Conservation (phyloP, 495 filamentous ascomycete species). For the Hypoxylon lenormandii region DNA sequence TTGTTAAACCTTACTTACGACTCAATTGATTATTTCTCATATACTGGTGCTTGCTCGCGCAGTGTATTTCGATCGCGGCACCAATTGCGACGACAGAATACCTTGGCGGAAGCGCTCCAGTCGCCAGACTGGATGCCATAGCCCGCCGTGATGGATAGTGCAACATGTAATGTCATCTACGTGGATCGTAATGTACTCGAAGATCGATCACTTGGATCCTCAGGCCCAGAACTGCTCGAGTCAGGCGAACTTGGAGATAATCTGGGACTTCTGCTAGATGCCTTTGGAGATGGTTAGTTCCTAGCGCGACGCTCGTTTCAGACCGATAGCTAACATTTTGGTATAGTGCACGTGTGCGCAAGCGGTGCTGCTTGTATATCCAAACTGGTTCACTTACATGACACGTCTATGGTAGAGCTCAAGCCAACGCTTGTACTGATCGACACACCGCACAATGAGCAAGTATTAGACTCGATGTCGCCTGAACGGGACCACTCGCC, state of each 20-base stretch:
- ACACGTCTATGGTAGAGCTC: constrained; percentile 69
- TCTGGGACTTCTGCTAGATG: constrained; percentile 59
- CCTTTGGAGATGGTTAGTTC: constrained; percentile 63
- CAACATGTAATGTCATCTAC: constrained; percentile 82
- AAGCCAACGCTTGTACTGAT: constrained; percentile 81
- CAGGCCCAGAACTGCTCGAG: constrained; percentile 39
- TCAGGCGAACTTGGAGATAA: constrained; percentile 58
- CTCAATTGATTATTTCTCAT: constrained; percentile 34
- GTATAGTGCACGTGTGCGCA: constrained; percentile 77
- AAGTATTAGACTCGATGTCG: constrained; percentile 51
- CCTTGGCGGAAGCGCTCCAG: constrained; percentile 61
- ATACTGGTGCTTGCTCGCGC: constrained; percentile 23
- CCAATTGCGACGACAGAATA: constrained; percentile 38
- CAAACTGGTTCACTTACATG: constrained; percentile 75
- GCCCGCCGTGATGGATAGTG: constrained; percentile 71
- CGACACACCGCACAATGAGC: constrained; percentile 72
- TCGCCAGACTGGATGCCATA: constrained; percentile 64
- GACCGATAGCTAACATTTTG: constrained; percentile 45
- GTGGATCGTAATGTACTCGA: constrained; percentile 78
- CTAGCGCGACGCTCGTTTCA: not conserved
- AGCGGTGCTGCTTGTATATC: constrained; percentile 76
- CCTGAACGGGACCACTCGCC: constrained; percentile 61
- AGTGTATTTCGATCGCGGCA: constrained; percentile 31
- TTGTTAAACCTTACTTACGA: constrained; percentile 29
- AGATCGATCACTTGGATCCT: constrained; percentile 66